phyloP scores from a whole-genome alignment of 495 filamentous ascomycete genomes.

The Lentithecium fluviatile region DNA sequence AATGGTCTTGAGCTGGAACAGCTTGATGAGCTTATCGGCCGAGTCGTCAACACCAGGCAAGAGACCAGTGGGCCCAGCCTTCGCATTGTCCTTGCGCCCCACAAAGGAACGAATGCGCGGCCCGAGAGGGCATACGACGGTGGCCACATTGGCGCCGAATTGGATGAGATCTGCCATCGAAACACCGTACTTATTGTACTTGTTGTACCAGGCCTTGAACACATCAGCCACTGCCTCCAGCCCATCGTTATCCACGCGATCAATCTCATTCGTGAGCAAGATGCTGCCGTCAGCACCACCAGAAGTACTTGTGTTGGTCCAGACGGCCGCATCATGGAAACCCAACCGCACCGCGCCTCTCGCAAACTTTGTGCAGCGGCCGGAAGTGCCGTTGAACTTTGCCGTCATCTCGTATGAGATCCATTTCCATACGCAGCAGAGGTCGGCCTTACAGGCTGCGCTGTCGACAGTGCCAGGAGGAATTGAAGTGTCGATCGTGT shows the following conservation, averaged over 20 bases:
- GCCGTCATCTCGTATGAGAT: conserved; percentile 36
- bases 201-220: conserved; percentile 32
- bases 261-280: conserved; percentile 33
- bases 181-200: conserved; percentile 33
- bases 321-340: conserved; percentile 41
- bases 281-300: conserved; percentile 38
- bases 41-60: conserved; percentile 40
- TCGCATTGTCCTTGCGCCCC: conserved; percentile 43
- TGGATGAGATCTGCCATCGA: conserved; percentile 39
- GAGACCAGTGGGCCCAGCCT: conserved; percentile 37
- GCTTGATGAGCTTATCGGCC: conserved; percentile 43
- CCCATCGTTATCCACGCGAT: conserved; percentile 31
- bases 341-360: conserved; percentile 36
- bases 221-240: conserved; percentile 14
- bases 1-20: conserved; percentile 54
- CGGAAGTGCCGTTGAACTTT: conserved; percentile 34
- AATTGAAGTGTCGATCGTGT: conserved; percentile 21
- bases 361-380: conserved; percentile 36
- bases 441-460: conserved; percentile 32
- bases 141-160: conserved; percentile 35
- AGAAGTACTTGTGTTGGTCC: conserved; percentile 26
- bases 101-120: conserved; percentile 42
- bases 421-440: conserved; percentile 37
- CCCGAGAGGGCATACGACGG: conserved; percentile 33
- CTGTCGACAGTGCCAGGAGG: conserved; percentile 27